phyloP scores from a whole-genome alignment of 192 early-diverging fungal species.

The Piromyces finnis region DNA sequence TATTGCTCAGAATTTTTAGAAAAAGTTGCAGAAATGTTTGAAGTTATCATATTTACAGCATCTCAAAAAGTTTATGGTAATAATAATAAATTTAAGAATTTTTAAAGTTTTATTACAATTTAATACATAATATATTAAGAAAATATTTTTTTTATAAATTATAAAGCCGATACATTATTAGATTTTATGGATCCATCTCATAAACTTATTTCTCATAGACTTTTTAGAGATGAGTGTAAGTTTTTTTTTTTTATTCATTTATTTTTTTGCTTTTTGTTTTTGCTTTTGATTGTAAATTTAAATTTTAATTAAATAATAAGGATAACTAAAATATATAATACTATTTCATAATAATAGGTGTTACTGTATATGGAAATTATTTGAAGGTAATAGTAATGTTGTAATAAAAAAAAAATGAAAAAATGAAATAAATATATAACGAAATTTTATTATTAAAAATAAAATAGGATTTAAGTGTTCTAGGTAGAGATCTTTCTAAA shows the following conservation, averaged over 20 bases:
- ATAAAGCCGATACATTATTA: not conserved
- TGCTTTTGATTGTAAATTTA: no score
- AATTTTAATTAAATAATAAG: no score
- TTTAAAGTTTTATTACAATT: no score
- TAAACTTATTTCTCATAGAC: not conserved
- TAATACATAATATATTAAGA: no score
- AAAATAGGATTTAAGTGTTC: constrained; percentile 47
- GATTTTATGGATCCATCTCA: not conserved
- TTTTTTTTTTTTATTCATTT: no score
- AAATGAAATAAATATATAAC: no score
- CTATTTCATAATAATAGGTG: not conserved
- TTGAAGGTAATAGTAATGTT: not conserved
- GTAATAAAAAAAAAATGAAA: no score
- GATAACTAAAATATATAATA: no score
- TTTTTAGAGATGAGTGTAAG: constrained; percentile 46
- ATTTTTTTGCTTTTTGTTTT: no score
- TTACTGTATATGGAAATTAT: not conserved
- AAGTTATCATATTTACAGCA: constrained; percentile 57
- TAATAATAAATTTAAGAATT: no score
- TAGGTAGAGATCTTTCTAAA: constrained; percentile 45
- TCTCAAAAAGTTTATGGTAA: constrained; percentile 59
- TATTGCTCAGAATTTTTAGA: constrained; percentile 40
- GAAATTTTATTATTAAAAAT: no score
- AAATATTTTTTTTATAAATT: no score
- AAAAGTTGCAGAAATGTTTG: constrained; percentile 30